Conservation (phyloP, 2,329 filamentous ascomycete species). For the Neoarthrinium moseri region DNA sequence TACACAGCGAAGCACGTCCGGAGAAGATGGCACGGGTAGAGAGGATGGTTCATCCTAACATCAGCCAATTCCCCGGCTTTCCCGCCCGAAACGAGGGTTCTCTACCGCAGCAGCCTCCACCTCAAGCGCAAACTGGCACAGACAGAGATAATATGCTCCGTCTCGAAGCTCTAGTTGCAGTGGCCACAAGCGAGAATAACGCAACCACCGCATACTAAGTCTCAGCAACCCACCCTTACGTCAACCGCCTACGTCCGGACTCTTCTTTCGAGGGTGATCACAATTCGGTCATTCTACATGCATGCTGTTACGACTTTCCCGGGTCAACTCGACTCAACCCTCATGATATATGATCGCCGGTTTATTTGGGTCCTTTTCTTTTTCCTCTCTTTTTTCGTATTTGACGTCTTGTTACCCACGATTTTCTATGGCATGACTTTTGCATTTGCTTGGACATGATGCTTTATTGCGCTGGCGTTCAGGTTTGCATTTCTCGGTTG, state of each 20-base stretch:
- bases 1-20: slow-evolving; percentile 34
- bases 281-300: neutral
- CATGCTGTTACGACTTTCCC: neutral
- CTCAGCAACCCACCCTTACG: neutral
- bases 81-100: slow-evolving; percentile 35
- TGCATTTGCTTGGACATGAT: neutral
- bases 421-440: slow-evolving; percentile 15
- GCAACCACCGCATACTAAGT: slow-evolving; percentile 30
- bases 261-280: too few species aligned
- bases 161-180: slow-evolving; percentile 63
- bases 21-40: slow-evolving; percentile 48
- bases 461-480: slow-evolving; percentile 21
- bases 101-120: slow-evolving; percentile 27
- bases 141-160: slow-evolving; percentile 49
- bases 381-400: neutral
- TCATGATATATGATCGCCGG: slow-evolving; percentile 14
- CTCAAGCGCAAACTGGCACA: slow-evolving; percentile 32
- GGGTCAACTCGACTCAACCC: slow-evolving; percentile 8
- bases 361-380: slow-evolving; percentile 2
- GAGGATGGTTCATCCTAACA: slow-evolving; percentile 57
- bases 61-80: slow-evolving; percentile 51
- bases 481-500: slow-evolving; percentile 15
- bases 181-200: slow-evolving; percentile 57
- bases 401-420: slow-evolving; percentile 16
- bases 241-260: too few species aligned